Percentiles rank a stretch among this genome's conserved stretches.
These are phyloP conservation scores for Botrytis sinoallii DNA, from an alignment of 2,329 filamentous ascomycete genomes.

Conservation along the genomic window DNA sequence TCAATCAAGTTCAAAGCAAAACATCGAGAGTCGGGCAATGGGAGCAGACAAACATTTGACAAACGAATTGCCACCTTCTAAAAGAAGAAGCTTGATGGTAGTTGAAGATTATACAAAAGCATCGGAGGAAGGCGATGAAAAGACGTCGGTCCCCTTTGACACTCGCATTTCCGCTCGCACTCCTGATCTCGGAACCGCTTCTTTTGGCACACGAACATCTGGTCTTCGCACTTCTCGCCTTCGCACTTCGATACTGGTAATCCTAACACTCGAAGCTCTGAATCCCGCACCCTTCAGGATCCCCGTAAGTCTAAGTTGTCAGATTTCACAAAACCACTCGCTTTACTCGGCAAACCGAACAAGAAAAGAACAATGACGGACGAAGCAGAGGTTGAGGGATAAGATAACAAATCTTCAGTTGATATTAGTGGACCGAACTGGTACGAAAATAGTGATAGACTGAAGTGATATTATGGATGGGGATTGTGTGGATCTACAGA, in stretches of 20 bases:
- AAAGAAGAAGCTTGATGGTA: too few relatives aligned
- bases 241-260: not conserved
- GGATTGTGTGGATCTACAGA: not conserved
- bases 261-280: not conserved
- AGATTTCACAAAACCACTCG: not conserved
- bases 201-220: not conserved
- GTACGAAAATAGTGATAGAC: not conserved
- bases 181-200: not conserved
- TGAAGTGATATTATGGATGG: not conserved
- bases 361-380: not conserved
- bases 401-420: not conserved
- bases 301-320: not conserved
- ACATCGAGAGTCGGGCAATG: not conserved
- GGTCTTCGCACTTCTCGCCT: not conserved
- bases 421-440: not conserved
- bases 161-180: not conserved
- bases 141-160: not conserved
- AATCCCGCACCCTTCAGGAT: not conserved
- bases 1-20: not conserved
- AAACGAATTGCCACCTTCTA: not conserved
- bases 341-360: not conserved
- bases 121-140: too few relatives aligned
- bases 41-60: not conserved
- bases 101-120: too few relatives aligned
- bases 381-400: not conserved